phyloP scores from a whole-genome alignment of 306 rosid genomes.

The Mimosa bimucronata region DNA sequence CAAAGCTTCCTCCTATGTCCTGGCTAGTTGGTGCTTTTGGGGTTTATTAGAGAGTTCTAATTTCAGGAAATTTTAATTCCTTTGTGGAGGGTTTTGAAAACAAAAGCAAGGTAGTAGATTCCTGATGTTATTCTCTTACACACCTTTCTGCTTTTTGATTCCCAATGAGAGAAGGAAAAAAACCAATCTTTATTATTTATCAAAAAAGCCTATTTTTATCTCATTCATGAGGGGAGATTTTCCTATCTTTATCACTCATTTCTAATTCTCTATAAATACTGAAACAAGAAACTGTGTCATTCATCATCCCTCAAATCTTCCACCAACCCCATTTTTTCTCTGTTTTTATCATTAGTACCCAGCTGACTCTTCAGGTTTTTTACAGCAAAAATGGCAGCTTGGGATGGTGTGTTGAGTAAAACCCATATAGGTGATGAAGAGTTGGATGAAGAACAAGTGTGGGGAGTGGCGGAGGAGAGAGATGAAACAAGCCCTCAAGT shows the following conservation, averaged over 20 bases:
- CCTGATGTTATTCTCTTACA: constrained; percentile 69
- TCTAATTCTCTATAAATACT: constrained; percentile 34
- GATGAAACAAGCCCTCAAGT: constrained; percentile 37
- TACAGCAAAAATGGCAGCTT: constrained; percentile 63
- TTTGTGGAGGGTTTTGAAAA: constrained; percentile 49
- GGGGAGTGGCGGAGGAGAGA: constrained; percentile 50
- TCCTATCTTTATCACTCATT: constrained; percentile 9
- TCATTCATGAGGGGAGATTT: constrained; percentile 30
- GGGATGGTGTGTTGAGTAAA: constrained; percentile 42
- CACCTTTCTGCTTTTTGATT: constrained; percentile 66
- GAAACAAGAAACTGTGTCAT: constrained; percentile 32
- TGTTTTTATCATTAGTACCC: constrained; percentile 20
- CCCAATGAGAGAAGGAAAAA: constrained; percentile 39
- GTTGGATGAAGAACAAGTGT: constrained; percentile 66
- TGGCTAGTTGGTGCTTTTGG: constrained; percentile 43
- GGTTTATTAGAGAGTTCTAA: constrained; percentile 36
- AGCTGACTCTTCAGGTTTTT: constrained; percentile 23
- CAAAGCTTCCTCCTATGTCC: constrained; percentile 46
- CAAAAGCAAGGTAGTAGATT: constrained; percentile 74
- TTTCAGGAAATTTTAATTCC: constrained; percentile 42
- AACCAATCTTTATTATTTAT: background rate
- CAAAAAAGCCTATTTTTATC: constrained; percentile 39
- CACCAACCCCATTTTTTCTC: background rate
- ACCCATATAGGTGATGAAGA: constrained; percentile 47
- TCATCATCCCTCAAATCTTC: constrained; percentile 19